These are phyloP conservation scores for Athelia psychrophila DNA, from an alignment of 1,284 basidiomycete genomes.

Conservation along the genomic window DNA sequence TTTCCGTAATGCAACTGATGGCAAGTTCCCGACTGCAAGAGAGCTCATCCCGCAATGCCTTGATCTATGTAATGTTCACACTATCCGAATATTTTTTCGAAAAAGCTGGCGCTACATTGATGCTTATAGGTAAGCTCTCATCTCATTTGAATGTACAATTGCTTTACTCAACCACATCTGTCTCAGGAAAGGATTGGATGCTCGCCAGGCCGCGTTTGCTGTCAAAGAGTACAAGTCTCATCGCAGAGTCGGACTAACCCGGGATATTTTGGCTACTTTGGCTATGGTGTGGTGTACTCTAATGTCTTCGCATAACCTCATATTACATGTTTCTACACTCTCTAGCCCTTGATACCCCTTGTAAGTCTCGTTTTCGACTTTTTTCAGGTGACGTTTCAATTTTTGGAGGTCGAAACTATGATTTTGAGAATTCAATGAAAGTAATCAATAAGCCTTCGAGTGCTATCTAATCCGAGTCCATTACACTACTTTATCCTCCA, in stretches of 20 bases:
- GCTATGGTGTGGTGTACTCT: too few species aligned
- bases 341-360: too few species aligned
- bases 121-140: neutral
- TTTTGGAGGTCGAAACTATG: too few species aligned
- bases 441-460: too few species aligned
- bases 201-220: neutral
- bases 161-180: neutral
- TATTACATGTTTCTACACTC: too few species aligned
- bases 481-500: too few species aligned
- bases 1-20: neutral
- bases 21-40: neutral
- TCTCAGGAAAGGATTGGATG: neutral
- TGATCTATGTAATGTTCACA: neutral
- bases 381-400: too few species aligned
- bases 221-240: neutral
- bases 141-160: neutral
- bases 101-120: slow-evolving; percentile 1
- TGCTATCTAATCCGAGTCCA: too few species aligned
- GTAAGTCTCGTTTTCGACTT: too few species aligned
- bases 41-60: neutral
- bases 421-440: too few species aligned
- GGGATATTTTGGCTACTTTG: neutral
- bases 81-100: neutral
- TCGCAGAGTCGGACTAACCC: neutral
- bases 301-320: too few species aligned